Evolutionary conservation across 352 stramenopile species (phyloP), one percentile per base, ranked within the genome.

Genomic region (Bremia lactucae): DNA sequence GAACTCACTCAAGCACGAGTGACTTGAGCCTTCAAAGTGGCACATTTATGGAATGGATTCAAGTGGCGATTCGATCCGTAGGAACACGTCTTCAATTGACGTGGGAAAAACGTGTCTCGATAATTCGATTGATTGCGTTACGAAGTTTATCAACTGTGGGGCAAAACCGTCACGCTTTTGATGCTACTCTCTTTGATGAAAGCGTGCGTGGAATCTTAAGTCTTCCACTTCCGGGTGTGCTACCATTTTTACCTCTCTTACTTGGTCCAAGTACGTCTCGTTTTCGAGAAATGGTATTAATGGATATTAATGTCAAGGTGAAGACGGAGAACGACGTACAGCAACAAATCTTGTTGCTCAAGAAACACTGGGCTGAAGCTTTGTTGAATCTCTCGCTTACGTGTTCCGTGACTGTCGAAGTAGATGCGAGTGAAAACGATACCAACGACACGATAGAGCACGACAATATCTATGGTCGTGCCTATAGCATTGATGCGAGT

Each of bases 291-390:
- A 82, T 84, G 26, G 67, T 89, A 6, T 56, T 93, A 7, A 88
- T 93, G 76, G 78, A 90, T n/a, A 75, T 93, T 31, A 90, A 84
- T 37, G 73, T 93, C 10, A 80, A 77, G 55, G 59, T 93, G 8
- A 93, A 93, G 47, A 93, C 73, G 0, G 72, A 89, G 19, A 64
- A 81, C 37, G 38, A 60, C 0, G 42, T 70, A n/a, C 73, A 89
- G 31, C 72, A 86, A 23, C 68, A 86, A n/a, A 37, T 93, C 20
- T 42, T 93, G 2, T 38, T 64, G 19, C 83, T 86, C 59, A 84
- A 86, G 37, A 66, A 76, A 34, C 53, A 70, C 13, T 93, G 80
- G 80, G 66, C 76, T 0, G 74, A 87, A 42, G 69, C 78, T 4
- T 47, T 93, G 6, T 52, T 88, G 7, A 72, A 89, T 45, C 46